Percentiles rank a stretch among this genome's conserved stretches.
Conservation (phyloP, 768 basidiomycete species). For the Ephemerocybe angulata region DNA sequence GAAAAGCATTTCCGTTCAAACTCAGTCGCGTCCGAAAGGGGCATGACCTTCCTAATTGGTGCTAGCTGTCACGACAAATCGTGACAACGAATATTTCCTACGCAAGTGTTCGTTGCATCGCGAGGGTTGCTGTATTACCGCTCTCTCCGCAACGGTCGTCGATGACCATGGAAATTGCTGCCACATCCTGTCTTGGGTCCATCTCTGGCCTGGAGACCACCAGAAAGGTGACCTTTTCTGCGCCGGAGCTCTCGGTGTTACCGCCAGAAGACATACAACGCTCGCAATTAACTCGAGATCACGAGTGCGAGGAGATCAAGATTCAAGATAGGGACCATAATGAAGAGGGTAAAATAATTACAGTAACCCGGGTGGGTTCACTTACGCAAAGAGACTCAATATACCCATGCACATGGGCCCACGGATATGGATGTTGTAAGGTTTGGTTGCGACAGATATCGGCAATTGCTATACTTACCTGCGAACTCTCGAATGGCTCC, state of each 20-base stretch:
- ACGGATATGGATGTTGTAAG: constrained; percentile 28
- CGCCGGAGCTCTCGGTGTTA: constrained; percentile 18
- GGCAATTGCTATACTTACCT: constrained; percentile 32
- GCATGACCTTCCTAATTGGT: neutral
- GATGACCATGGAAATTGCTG: constrained; percentile 3
- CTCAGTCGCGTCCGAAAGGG: too few relatives aligned
- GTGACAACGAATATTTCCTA: constrained; percentile 4
- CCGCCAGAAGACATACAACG: constrained; percentile 4
- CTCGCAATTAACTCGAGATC: constrained; percentile 10
- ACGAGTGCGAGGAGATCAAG: constrained; percentile 11
- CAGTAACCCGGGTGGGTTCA: constrained; percentile 22
- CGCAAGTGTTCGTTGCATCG: constrained; percentile 12
- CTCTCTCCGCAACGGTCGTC: constrained; percentile 15
- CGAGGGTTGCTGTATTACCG: constrained; percentile 1
- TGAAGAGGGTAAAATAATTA: constrained; percentile 22
- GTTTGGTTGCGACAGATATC: constrained; percentile 29
- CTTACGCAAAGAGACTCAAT: constrained; percentile 24
- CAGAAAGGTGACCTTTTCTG: constrained; percentile 1
- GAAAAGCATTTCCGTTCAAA: too few relatives aligned
- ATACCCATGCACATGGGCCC: constrained; percentile 8
- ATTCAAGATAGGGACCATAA: constrained; percentile 2
- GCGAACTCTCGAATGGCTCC: constrained; percentile 16
- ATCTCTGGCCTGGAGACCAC: neutral
- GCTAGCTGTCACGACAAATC: constrained; percentile 1
- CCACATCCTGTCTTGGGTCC: constrained; percentile 7